Conservation (phyloP, 495 filamentous ascomycete genomes). For the Xylaria flabelliformis region DNA sequence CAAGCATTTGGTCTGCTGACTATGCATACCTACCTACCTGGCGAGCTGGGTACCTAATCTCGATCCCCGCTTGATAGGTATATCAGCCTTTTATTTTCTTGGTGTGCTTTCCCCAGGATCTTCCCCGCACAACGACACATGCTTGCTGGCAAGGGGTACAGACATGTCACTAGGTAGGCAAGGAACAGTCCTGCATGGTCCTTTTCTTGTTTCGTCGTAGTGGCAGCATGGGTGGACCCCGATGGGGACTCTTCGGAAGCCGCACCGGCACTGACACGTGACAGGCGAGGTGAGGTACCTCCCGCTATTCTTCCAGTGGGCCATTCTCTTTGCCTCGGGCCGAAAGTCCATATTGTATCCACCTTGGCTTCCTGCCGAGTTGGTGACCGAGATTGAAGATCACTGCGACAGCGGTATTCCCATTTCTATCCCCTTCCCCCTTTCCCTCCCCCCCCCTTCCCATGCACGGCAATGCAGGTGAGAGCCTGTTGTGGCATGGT, state of each 20-base stretch:
- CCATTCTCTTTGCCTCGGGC: conserved; percentile 31
- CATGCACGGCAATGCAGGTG: conserved; percentile 25
- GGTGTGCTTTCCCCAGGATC: conserved; percentile 7
- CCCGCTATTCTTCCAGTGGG: conserved; percentile 22
- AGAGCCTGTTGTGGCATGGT: conserved; percentile 10
- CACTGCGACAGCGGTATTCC: not conserved
- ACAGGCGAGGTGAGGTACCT: not conserved
- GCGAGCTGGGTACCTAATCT: too few relatives aligned
- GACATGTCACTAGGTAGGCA: conserved; percentile 19
- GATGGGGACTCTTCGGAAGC: conserved; percentile 35
- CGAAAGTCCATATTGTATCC: conserved; percentile 41
- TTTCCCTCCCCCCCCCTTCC: not conserved
- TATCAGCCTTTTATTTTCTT: not conserved
- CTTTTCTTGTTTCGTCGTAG: conserved; percentile 8
- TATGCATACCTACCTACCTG: too few relatives aligned
- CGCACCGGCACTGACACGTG: conserved; percentile 32
- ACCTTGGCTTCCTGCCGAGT: conserved; percentile 12
- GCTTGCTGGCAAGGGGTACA: conserved; percentile 19
- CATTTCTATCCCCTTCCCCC: not conserved
- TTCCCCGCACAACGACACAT: conserved; percentile 26
- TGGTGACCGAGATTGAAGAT: conserved; percentile 8
- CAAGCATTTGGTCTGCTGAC: not conserved
- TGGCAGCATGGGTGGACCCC: not conserved
- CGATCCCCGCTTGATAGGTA: not conserved
- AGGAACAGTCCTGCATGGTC: conserved; percentile 26